Conservation (phyloP, 2,329 filamentous ascomycete genomes). For the Huntiella decipiens region DNA sequence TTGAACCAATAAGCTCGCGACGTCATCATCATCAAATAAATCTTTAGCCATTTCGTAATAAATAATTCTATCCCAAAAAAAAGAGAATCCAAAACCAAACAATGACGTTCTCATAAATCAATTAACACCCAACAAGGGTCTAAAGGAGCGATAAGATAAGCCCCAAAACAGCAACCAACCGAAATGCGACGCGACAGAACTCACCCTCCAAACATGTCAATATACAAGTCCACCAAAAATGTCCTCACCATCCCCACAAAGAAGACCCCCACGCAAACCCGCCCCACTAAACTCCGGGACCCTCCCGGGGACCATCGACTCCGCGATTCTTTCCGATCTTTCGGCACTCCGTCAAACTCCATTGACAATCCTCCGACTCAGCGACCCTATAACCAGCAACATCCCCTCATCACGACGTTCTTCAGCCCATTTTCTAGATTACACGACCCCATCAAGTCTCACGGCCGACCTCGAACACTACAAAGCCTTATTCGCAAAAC, state of each 20-base stretch:
- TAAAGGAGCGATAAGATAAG: background rate
- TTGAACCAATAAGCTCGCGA: conserved; percentile 58
- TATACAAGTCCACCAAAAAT: too few species aligned
- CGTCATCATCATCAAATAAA: conserved; percentile 55
- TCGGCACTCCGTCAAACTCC: conserved; percentile 34
- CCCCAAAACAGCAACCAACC: background rate
- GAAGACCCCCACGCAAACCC: conserved; percentile 1
- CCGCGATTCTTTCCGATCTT: conserved; percentile 29
- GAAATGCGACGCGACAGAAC: background rate
- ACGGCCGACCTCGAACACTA: conserved; percentile 78
- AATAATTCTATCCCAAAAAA: too few species aligned
- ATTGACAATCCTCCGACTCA: conserved; percentile 58
- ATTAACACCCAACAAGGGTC: too few species aligned
- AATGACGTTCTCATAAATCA: too few species aligned
- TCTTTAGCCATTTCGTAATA: conserved; percentile 12
- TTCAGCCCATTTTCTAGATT: conserved; percentile 50
- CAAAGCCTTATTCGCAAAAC: conserved; percentile 85
- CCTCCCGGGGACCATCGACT: conserved; percentile 14
- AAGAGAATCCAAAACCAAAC: too few species aligned
- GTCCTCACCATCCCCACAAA: conserved; percentile 5
- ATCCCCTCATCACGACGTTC: conserved; percentile 35
- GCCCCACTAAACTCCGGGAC: background rate
- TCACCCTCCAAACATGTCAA: background rate
- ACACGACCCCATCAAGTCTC: conserved; percentile 54
- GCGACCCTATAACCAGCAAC: conserved; percentile 49